Evolutionary conservation across 2,329 filamentous ascomycete species (phyloP).

Genomic region (Fusarium sp.): DNA sequence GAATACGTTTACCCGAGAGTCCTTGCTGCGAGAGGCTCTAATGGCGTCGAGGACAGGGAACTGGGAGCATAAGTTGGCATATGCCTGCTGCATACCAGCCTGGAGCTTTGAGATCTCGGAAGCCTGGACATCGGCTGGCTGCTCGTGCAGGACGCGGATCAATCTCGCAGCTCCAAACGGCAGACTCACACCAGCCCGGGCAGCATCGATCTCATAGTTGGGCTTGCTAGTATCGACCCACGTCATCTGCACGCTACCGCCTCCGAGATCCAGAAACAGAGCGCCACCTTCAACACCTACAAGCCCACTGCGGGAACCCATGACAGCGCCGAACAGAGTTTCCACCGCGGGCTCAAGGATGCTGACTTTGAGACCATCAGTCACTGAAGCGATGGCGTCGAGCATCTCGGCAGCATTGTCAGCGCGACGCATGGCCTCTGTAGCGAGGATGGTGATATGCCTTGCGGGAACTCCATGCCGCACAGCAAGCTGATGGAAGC

Average conservation of each 20-base stretch:
- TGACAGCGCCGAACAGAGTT: slow-evolving; percentile 79
- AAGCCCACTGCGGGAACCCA: slow-evolving; percentile 83
- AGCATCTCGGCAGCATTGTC: slow-evolving; percentile 78
- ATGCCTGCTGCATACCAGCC: slow-evolving; percentile 68
- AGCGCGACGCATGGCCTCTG: slow-evolving; percentile 87
- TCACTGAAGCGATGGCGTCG: slow-evolving; percentile 68
- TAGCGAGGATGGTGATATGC: slow-evolving; percentile 82
- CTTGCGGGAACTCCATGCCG: slow-evolving; percentile 73
- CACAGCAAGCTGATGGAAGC: slow-evolving; percentile 77
- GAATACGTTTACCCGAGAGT: slow-evolving; percentile 73
- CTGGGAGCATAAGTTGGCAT: slow-evolving; percentile 60
- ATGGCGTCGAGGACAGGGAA: slow-evolving; percentile 62
- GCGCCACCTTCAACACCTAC: slow-evolving; percentile 70
- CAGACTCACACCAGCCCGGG: slow-evolving; percentile 65
- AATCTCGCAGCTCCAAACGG: slow-evolving; percentile 71
- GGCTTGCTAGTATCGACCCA: slow-evolving; percentile 64
- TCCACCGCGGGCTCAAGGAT: slow-evolving; percentile 84
- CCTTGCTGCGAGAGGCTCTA: slow-evolving; percentile 50
- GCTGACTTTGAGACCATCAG: slow-evolving; percentile 73
- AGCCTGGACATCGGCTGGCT: slow-evolving; percentile 54
- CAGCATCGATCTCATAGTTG: slow-evolving; percentile 64
- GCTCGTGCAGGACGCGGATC: slow-evolving; percentile 59
- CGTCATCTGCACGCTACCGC: slow-evolving; percentile 74
- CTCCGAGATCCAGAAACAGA: slow-evolving; percentile 87
- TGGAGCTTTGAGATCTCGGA: slow-evolving; percentile 66